Conservation (phyloP, 768 basidiomycete species). For the Lactarius tabidus region DNA sequence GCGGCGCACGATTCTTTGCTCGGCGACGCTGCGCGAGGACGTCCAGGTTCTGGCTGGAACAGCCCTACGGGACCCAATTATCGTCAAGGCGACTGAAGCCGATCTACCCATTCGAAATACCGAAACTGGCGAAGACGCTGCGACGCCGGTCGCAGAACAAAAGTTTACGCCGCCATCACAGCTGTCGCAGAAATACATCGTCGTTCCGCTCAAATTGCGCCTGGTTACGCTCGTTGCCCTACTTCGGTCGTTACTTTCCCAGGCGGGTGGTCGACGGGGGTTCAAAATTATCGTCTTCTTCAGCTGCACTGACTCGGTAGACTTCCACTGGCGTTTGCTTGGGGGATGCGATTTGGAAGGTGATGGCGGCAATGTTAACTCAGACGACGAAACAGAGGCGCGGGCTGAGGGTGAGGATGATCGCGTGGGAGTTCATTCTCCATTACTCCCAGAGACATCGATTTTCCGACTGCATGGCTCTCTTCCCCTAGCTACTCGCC, state of each 20-base stretch:
- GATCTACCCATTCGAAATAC: constrained; percentile 35
- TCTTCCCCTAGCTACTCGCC: constrained; percentile 73
- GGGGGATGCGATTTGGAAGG: constrained; percentile 33
- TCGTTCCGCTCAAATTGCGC: constrained; percentile 91
- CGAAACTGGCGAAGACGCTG: constrained; percentile 25
- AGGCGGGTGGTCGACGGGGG: constrained; percentile 48
- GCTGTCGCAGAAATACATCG: constrained; percentile 83
- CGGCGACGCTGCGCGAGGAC: constrained; percentile 92
- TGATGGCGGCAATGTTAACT: constrained; percentile 22
- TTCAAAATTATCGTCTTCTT: constrained; percentile 91
- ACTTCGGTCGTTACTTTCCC: constrained; percentile 71
- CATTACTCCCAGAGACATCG: constrained; percentile 75
- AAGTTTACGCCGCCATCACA: constrained; percentile 94
- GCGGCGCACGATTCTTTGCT: constrained; percentile 88
- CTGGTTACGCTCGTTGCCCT: constrained; percentile 87
- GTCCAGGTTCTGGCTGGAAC: constrained; percentile 91
- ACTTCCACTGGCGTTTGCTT: constrained; percentile 90
- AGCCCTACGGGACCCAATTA: constrained; percentile 70
- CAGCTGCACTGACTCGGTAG: constrained; percentile 96
- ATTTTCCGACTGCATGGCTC: constrained; percentile 94
- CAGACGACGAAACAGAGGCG: constrained; percentile 30
- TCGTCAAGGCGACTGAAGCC: constrained; percentile 70
- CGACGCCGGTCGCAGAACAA: constrained; percentile 34
- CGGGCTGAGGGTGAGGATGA: constrained; percentile 28
- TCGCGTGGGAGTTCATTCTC: constrained; percentile 54